Base-by-base conservation (phyloP, 495 filamentous ascomycete species). In the Rhizodiscina lignyota region DNA sequence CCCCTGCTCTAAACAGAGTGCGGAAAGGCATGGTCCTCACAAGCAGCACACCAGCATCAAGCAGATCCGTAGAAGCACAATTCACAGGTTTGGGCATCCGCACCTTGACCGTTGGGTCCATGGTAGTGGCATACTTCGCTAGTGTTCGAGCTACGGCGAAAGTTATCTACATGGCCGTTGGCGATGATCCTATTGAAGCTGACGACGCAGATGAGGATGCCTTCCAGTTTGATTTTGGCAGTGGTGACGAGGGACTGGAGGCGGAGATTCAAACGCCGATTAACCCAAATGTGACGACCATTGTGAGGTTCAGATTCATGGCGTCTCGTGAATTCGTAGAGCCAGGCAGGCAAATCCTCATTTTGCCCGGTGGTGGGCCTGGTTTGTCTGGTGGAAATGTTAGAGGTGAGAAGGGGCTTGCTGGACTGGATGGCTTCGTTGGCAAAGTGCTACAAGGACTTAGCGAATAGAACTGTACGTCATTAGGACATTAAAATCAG, bases 1-100 rank as follows among this genome's bases (percentile, higher is more conserved):
- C n/a, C n/a, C n/a, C n/a, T n/a, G n/a, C n/a, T n/a, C 42, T 58
- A 0, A 57, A 63, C 28, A 64, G 70, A 21, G 64, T 89, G 13
- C 71, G 83, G 27, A 89, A 86, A 49, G 87, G 87, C 15, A 85
- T 89, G 76, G 72, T 94, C 4, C 51, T 93, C 6, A 65, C 71
- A 5, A 61, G 74, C 36, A 18, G 63, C 53, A 0, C 58, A 55
- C 5, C 56, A 58, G 46, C 34, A 18, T 49, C 10, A 18, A 6
- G 30, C 10, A 6, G 30, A 6, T 8, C 10, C 30, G 8, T 32
- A 6, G 10, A 11, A 18, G 30, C 30, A 6, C 30, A 18, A 32
- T 32, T 32, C 30, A 10, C 35, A 28, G 41, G 35, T 12, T 4
- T 11, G 23, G 41, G 32, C 20, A 38, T 48, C 10, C 36, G 37